Evolutionary conservation across 805 yeast genomes (phyloP).

Genomic region (Starmera pachycereana): DNA sequence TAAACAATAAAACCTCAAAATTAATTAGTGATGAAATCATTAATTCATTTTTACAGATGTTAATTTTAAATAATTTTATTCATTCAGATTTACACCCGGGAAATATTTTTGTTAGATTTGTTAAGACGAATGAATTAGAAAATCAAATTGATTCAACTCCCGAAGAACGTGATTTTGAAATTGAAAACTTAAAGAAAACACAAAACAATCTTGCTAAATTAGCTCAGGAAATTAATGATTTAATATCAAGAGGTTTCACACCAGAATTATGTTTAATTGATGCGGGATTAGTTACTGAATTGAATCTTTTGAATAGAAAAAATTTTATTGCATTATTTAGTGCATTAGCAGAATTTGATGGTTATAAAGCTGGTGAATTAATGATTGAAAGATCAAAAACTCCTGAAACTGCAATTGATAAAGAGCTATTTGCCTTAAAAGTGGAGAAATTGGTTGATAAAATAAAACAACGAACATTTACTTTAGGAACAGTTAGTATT

Average conservation of each 20-base stretch:
- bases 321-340: constrained; percentile 87
- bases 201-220: constrained; percentile 27
- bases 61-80: constrained; percentile 84
- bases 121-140: constrained; percentile 31
- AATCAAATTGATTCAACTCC: constrained; percentile 17
- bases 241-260: constrained; percentile 50
- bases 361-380: constrained; percentile 86
- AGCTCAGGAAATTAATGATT: constrained; percentile 31
- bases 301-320: constrained; percentile 63
- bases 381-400: constrained; percentile 94
- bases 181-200: constrained; percentile 10
- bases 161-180: constrained; percentile 14
- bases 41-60: constrained; percentile 88
- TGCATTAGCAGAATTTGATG: constrained; percentile 85
- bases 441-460: constrained; percentile 75
- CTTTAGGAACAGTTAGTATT: constrained; percentile 83
- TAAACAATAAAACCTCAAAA: constrained; percentile 47
- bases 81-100: constrained; percentile 98
- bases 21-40: constrained; percentile 72
- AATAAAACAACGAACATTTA: constrained; percentile 81
- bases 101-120: constrained; percentile 70
- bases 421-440: constrained; percentile 77
- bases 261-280: constrained; percentile 90
- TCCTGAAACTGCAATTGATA: constrained; percentile 82
- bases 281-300: constrained; percentile 87